phyloP scores from a whole-genome alignment of 331 rosid genomes.

The Spiraea crenata region DNA sequence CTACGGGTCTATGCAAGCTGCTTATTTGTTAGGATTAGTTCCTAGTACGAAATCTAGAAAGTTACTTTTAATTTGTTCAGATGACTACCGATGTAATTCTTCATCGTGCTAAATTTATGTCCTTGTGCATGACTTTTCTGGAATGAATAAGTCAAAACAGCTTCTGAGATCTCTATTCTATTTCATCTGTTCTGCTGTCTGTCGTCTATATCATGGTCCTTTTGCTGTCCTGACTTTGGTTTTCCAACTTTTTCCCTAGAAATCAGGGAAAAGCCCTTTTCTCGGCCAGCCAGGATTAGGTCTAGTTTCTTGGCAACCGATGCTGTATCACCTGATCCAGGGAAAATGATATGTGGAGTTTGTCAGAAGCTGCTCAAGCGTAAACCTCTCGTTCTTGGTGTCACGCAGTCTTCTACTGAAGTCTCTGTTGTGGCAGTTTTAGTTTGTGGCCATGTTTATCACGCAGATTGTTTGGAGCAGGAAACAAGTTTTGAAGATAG shows the following conservation, averaged over 20 bases:
- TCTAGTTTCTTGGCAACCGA: conserved; percentile 46
- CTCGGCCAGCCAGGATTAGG: conserved; percentile 72
- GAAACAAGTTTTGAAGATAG: conserved; percentile 50
- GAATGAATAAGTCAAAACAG: neutral
- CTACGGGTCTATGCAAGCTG: neutral
- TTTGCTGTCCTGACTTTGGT: neutral
- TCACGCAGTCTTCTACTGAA: conserved; percentile 45
- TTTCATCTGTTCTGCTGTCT: conserved; percentile 2
- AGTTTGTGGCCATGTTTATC: conserved; percentile 86
- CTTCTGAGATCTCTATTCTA: neutral
- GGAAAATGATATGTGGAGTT: conserved; percentile 56
- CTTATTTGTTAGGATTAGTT: neutral
- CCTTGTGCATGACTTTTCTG: conserved; percentile 2
- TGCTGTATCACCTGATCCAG: conserved; percentile 39
- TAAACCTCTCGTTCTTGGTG: conserved; percentile 46
- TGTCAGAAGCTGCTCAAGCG: conserved; percentile 68
- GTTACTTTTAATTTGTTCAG: neutral
- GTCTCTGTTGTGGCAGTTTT: conserved; percentile 74
- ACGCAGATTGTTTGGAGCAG: conserved; percentile 84
- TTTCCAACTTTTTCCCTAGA: conserved; percentile 34
- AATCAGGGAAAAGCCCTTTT: conserved; percentile 43
- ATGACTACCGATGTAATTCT: neutral
- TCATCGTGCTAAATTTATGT: neutral
- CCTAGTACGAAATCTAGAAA: neutral
- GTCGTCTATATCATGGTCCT: conserved; percentile 1